Evolutionary conservation across 441 rosid species (phyloP), one percentile per base, ranked within the genome.

Genomic region (Populus hybrid): DNA sequence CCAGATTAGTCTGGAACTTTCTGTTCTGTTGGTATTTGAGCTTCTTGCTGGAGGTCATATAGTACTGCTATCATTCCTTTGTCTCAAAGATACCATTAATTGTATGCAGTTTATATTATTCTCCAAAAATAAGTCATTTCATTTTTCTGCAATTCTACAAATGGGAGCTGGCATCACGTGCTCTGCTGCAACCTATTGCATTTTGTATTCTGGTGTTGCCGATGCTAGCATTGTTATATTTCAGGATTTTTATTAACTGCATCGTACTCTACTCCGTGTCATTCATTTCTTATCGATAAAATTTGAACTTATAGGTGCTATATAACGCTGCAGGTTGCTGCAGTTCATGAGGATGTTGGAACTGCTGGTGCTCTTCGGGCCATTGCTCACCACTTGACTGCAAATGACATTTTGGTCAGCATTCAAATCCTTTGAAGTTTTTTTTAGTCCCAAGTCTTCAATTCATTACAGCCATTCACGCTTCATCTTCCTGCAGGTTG

Each of bases 291-390:
- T 2, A 4, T 3, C 40, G 2, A 7, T 61, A 56, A 24, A 35
- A 36, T 7, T 61, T 14, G 68, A 66, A 9, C n/a, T 53, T 72
- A 66, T 63, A 61, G 76, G n/a, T 65, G 33, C 31, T 68, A 29
- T 78, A 38, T 72, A 23, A 79, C 24, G 53, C 83, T 83, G 80
- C 80, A 95, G 99, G 97, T 93, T 76, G 98, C 95, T 84, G 87
- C 95, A 10, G 98, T 95, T 79, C 88, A 94, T 40, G 97, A 93
- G 86, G 97, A 93, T 84, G 89, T 93, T 3, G 98, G 97, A 80
- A 90, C 99, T 35, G 98, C 95, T 80, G 99, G 94, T 73, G 98
- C 99, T 23, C 85, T 95, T 84, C 90, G 95, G 79, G 95, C 97
- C 72, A 92, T 95, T 83, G 89, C 95, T 42, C 97, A 77, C 77